Base-by-base conservation (phyloP, 768 basidiomycete genomes). In the Termitomyces heimii region DNA sequence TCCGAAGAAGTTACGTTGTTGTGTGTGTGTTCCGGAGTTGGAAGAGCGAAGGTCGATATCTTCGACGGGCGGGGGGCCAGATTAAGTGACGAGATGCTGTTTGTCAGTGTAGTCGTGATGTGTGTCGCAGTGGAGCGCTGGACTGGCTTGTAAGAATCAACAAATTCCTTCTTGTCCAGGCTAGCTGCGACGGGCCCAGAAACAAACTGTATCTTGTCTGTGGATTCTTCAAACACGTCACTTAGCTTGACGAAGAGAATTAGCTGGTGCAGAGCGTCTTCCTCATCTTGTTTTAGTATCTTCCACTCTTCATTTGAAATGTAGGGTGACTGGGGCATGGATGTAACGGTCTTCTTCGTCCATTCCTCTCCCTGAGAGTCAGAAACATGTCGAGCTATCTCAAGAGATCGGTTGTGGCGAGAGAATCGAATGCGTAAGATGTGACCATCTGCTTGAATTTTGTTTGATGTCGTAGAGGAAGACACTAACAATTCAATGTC, bases 401-500 rank as follows among this genome's bases (percentile, higher is more conserved):
- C 76, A 18, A 77, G 44, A n/a, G 61, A 62, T 14, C 65, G 62
- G 31, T 49, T 55, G 45, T 71, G 67, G 18, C 77, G 67, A 18
- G 71, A 71, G 48, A 76, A 67, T 16, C 75, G 71, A 28, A 77
- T 64, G 13, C 77, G 74, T 61, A 77, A 65, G n/a, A 56, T 64
- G 29, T 68, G 63, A n/a, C 55, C 55, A 40, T 43, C 56, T 34
- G 46, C 3, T 32, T 24, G 37, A n/a, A 22, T 24, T 50, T 66
- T 53, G 56, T 53, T 55, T 3, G 55, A 54, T 20, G 60, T 29
- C 9, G 54, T 18, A 9, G 61, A 47, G 18, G 49, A 57, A 40
- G 64, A 61, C 42, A 77, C 63, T 20, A 76, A 55, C 20, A 81
- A 52, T 59, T 83, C 82, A 35, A 82, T 67, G 53, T 84, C 81